phyloP scores from a whole-genome alignment of 129 eudicot genomes.

The Ambrosia trifida region DNA sequence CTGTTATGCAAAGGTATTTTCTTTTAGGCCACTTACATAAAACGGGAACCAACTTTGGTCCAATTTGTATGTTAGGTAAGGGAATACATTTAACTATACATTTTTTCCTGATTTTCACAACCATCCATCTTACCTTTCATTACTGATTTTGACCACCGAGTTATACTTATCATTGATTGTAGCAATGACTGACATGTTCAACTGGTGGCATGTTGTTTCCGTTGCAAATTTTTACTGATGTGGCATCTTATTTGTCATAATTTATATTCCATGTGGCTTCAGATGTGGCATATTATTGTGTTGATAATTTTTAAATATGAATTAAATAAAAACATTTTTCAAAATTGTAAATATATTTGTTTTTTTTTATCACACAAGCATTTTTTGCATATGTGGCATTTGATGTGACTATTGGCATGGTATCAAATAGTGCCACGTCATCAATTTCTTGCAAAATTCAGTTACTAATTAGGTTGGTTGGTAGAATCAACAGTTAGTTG shows the following conservation, averaged over 20 bases:
- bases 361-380: not conserved
- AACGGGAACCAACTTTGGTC: not conserved
- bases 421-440: not conserved
- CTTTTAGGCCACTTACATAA: not conserved
- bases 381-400: not conserved
- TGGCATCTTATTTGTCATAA: no score
- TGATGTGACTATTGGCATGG: not conserved
- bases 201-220: no score
- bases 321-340: not conserved
- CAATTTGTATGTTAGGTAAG: not conserved
- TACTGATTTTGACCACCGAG: no score
- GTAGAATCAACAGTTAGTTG: not conserved
- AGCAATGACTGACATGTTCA: no score
- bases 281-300: not conserved
- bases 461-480: not conserved
- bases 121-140: no score
- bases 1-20: constrained; percentile 83
- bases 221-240: no score
- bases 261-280: not conserved
- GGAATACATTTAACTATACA: no score
- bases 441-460: no score
- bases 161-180: no score
- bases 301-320: not conserved
- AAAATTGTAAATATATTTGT: not conserved
- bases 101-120: no score